Percentiles rank a stretch among this genome's conserved stretches.
Conservation (phyloP, 768 basidiomycete species). For the Pleurotus giganteus region DNA sequence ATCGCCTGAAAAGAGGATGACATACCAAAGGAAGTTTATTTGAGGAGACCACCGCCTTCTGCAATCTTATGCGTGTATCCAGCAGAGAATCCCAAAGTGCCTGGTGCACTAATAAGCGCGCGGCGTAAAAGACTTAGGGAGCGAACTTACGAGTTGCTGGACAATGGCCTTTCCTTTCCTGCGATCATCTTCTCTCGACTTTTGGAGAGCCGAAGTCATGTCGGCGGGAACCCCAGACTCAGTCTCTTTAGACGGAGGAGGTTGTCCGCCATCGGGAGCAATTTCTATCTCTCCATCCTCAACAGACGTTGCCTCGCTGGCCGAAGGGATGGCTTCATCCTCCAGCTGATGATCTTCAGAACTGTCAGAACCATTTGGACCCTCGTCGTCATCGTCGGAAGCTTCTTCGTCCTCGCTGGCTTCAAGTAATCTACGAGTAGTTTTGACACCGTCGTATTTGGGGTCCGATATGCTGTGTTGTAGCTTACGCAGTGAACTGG, state of each 20-base stretch:
- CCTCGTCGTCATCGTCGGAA: slow-evolving; percentile 25
- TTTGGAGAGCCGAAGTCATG: slow-evolving; percentile 50
- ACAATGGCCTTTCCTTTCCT: slow-evolving; percentile 83
- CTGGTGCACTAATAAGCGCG: slow-evolving; percentile 34
- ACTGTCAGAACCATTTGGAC: slow-evolving; percentile 17
- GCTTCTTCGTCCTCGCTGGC: slow-evolving; percentile 32
- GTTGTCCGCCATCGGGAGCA: slow-evolving; percentile 2
- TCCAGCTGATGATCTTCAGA: slow-evolving; percentile 17
- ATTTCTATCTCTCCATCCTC: slow-evolving; percentile 7
- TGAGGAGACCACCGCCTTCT: slow-evolving; percentile 69
- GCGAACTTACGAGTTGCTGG: slow-evolving; percentile 70
- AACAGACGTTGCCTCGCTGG: slow-evolving; percentile 10
- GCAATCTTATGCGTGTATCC: slow-evolving; percentile 88
- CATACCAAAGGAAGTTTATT: slow-evolving; percentile 68
- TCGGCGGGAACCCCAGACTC: too few relatives aligned
- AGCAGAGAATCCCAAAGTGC: slow-evolving; percentile 83
- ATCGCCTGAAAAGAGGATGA: slow-evolving; percentile 9
- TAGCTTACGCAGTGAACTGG: slow-evolving; percentile 64
- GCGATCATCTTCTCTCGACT: slow-evolving; percentile 65
- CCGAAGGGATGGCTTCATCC: slow-evolving; percentile 7
- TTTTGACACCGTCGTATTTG: slow-evolving; percentile 75
- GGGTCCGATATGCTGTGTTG: slow-evolving; percentile 68
- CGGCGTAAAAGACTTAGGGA: neutral
- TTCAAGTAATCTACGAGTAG: slow-evolving; percentile 57
- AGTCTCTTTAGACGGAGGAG: slow-evolving; percentile 16